phyloP scores from a whole-genome alignment of 2,329 filamentous ascomycete species.

The Clonostachys byssicola region DNA sequence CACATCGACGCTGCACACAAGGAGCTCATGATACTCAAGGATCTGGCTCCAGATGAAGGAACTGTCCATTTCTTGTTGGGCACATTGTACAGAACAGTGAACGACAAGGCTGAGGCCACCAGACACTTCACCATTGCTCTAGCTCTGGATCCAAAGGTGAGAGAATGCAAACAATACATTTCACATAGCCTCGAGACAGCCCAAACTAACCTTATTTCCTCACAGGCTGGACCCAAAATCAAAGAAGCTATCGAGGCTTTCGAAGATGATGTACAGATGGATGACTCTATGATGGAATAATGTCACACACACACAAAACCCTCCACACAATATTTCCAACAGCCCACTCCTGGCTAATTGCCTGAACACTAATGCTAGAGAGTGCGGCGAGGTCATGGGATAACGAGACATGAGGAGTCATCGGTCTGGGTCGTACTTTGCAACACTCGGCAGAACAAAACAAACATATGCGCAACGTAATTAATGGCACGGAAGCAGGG shows the following conservation, averaged over 20 bases:
- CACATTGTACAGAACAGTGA: slow-evolving; percentile 71
- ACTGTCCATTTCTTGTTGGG: slow-evolving; percentile 95
- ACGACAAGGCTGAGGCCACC: slow-evolving; percentile 75
- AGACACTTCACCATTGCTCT: slow-evolving; percentile 91
- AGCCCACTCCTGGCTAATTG: too few species aligned
- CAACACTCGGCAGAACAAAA: too few species aligned
- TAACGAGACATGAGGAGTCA: too few species aligned
- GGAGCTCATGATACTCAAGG: slow-evolving; percentile 84
- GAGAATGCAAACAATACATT: slow-evolving; percentile 11
- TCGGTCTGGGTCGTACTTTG: too few species aligned
- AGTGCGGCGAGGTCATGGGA: too few species aligned
- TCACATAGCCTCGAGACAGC: slow-evolving; percentile 6
- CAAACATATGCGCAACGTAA: too few species aligned
- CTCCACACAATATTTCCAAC: too few species aligned
- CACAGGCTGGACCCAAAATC: slow-evolving; percentile 83
- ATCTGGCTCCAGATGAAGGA: slow-evolving; percentile 88
- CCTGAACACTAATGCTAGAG: too few species aligned
- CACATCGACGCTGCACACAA: slow-evolving; percentile 69
- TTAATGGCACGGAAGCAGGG: too few species aligned
- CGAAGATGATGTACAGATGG: slow-evolving; percentile 72
- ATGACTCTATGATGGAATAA: slow-evolving; percentile 60
- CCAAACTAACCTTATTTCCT: slow-evolving; percentile 2
- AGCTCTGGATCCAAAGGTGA: slow-evolving; percentile 93
- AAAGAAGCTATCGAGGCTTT: slow-evolving; percentile 95
- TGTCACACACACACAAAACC: slow-evolving; percentile 7